Conservation (phyloP, 1,284 basidiomycete genomes). For the Quambalaria eucalypti region DNA sequence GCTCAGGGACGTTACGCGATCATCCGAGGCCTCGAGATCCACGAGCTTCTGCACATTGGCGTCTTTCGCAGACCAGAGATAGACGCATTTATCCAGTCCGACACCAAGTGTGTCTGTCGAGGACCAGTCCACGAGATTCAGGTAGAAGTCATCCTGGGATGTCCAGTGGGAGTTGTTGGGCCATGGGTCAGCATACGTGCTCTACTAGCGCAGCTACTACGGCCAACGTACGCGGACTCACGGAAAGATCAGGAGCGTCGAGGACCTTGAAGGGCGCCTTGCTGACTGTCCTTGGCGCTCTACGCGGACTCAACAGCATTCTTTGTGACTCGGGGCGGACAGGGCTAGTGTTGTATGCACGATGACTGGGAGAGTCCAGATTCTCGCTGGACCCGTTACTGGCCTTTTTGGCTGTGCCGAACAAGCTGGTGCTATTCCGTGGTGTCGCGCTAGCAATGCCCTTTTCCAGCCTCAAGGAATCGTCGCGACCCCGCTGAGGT, state of each 20-base stretch:
- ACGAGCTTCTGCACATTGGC: conserved; percentile 84
- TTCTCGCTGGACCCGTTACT: conserved; percentile 9
- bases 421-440: conserved; percentile 14
- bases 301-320: conserved; percentile 74
- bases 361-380: conserved; percentile 58
- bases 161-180: background rate
- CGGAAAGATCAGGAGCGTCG: conserved; percentile 78
- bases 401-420: conserved; percentile 13
- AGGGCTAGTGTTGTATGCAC: conserved; percentile 80
- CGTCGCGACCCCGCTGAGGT: background rate
- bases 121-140: conserved; percentile 96
- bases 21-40: conserved; percentile 62
- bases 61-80: conserved; percentile 92
- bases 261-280: conserved; percentile 96
- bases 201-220: background rate
- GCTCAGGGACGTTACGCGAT: conserved; percentile 34
- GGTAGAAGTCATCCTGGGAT: conserved; percentile 78
- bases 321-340: conserved; percentile 73
- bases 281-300: conserved; percentile 70
- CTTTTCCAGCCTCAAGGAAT: conserved; percentile 10
- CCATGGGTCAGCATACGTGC: conserved; percentile 3
- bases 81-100: conserved; percentile 81
- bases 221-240: conserved; percentile 3
- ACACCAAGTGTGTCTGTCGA: conserved; percentile 88
- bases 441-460: background rate